Conservation (phyloP, 257 asterid species). For the Lithospermum erythrorhizon region DNA sequence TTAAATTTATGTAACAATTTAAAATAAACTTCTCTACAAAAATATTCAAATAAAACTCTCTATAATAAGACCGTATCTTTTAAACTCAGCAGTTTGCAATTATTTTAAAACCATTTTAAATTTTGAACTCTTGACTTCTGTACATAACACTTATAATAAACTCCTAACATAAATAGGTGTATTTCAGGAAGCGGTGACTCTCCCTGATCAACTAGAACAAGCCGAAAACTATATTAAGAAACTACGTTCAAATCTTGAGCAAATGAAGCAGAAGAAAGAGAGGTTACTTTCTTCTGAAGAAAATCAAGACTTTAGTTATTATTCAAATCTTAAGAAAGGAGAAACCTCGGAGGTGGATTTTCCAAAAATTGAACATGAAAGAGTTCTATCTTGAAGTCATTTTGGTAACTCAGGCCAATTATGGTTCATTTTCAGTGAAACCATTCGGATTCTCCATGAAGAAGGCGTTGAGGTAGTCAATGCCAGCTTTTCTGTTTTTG, state of each 20-base stretch:
- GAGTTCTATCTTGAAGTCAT: slow-evolving; percentile 40
- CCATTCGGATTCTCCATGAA: slow-evolving; percentile 42
- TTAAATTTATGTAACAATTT: too few relatives aligned
- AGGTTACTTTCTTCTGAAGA: slow-evolving; percentile 2
- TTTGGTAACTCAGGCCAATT: slow-evolving; percentile 31
- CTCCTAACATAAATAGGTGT: too few relatives aligned
- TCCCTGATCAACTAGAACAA: slow-evolving; percentile 51
- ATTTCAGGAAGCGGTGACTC: slow-evolving; percentile 35
- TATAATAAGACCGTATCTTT: too few relatives aligned
- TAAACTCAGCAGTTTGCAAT: not conserved
- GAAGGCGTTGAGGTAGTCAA: slow-evolving; percentile 45
- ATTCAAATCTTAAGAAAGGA: not conserved
- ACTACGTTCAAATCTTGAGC: slow-evolving; percentile 37
- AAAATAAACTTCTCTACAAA: too few relatives aligned
- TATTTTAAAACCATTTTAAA: not conserved
- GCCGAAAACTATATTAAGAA: slow-evolving; percentile 54
- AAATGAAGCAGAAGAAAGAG: slow-evolving; percentile 45
- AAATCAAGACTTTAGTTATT: not conserved
- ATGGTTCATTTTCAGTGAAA: slow-evolving; percentile 38
- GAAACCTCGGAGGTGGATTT: slow-evolving; percentile 8
- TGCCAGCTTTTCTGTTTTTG: slow-evolving; percentile 29
- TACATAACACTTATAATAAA: not conserved
- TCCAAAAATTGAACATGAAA: slow-evolving; percentile 43
- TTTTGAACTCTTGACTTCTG: too few relatives aligned
- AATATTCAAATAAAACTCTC: too few relatives aligned